Percentiles rank a stretch among this genome's conserved stretches.
phyloP scores from a whole-genome alignment of 257 asterid genomes.

The Nicotiana otophora region DNA sequence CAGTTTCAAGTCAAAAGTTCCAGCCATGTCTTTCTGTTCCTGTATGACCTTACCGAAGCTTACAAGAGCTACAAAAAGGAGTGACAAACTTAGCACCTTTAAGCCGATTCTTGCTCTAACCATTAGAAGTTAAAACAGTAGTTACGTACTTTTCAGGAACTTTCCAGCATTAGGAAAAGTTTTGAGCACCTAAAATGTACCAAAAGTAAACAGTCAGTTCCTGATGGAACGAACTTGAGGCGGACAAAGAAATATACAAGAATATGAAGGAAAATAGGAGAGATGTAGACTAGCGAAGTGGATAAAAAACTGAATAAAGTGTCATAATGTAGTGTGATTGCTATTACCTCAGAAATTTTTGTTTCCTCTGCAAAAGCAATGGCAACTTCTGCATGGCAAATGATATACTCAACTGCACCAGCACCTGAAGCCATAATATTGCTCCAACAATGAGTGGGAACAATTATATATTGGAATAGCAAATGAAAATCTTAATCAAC shows the following conservation, averaged over 20 bases:
- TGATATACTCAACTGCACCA: slow-evolving; percentile 72
- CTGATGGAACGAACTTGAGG: background rate
- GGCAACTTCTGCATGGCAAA: slow-evolving; percentile 70
- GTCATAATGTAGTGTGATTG: background rate
- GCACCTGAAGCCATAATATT: slow-evolving; percentile 49
- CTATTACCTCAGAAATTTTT: slow-evolving; percentile 57
- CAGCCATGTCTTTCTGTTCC: slow-evolving; percentile 50
- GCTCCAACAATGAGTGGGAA: background rate
- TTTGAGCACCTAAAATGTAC: slow-evolving; percentile 46
- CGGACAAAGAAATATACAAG: background rate
- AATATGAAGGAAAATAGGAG: background rate
- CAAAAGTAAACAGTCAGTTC: background rate
- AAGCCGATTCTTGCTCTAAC: background rate
- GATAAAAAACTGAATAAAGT: background rate
- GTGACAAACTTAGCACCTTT: background rate
- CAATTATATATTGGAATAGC: too few relatives aligned
- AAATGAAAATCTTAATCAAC: background rate
- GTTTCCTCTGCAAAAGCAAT: slow-evolving; percentile 63
- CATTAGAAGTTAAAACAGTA: background rate
- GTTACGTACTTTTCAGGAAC: slow-evolving; percentile 56
- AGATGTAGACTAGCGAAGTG: background rate
- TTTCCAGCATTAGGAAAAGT: slow-evolving; percentile 52
- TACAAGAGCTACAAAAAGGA: slow-evolving; percentile 45
- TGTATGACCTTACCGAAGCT: slow-evolving; percentile 57
- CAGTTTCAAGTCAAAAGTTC: slow-evolving; percentile 37